Evolutionary conservation across 768 basidiomycete species (phyloP).

Genomic region (Kwoniella shandongensis): DNA sequence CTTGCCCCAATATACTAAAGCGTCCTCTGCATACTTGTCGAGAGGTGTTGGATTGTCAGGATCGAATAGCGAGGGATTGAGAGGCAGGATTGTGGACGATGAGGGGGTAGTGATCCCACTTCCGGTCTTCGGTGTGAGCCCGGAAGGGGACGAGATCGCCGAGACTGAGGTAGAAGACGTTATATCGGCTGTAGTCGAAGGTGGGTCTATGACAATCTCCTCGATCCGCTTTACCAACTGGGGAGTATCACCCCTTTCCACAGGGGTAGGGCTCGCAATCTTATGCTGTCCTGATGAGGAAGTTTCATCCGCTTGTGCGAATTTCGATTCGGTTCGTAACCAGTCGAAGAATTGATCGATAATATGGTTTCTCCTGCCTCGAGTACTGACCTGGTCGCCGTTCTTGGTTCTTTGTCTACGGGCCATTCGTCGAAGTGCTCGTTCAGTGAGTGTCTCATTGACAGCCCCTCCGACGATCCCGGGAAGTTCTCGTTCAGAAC

Average conservation of each 20-base stretch:
- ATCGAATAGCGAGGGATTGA: not conserved
- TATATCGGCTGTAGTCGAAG: no score
- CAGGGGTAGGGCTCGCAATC: not conserved
- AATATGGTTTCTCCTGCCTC: constrained; percentile 8
- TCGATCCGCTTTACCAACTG: no score
- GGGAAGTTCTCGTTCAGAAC: not conserved
- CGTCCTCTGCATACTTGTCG: constrained; percentile 8
- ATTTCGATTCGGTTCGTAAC: constrained; percentile 6
- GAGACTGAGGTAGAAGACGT: no score
- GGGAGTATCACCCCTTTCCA: no score
- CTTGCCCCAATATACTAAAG: constrained; percentile 25
- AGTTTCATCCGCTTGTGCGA: not conserved
- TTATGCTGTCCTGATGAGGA: not conserved
- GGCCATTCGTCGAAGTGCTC: not conserved
- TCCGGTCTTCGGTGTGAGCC: no score
- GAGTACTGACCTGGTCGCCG: not conserved
- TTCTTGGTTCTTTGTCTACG: not conserved
- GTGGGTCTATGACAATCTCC: no score
- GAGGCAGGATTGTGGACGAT: no score
- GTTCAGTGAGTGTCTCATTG: not conserved
- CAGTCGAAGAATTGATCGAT: constrained; percentile 18
- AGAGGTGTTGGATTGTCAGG: constrained; percentile 15
- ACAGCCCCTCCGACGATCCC: not conserved
- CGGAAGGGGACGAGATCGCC: no score
- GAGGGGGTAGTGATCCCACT: not conserved